A percentile compares a stretch with the other conserved stretches of the same genome.
These are phyloP conservation scores for Curvularia verruculosa DNA, from an alignment of 2,329 filamentous ascomycete genomes.

Conservation along the genomic window DNA sequence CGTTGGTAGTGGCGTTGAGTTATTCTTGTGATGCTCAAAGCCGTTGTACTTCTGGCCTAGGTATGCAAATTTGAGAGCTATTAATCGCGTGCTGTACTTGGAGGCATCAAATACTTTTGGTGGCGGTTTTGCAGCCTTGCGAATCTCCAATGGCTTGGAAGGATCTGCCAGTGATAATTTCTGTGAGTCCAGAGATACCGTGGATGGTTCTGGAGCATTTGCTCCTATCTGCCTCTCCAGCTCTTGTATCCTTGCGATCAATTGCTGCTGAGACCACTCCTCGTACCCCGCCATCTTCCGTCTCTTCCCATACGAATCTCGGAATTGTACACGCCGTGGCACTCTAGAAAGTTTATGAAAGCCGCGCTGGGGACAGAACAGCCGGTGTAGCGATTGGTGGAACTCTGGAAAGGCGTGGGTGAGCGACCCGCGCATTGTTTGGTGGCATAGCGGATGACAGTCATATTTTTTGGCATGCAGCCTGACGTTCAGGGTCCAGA, in stretches of 20 bases:
- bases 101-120: conserved; percentile 72
- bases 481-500: conserved; percentile 36
- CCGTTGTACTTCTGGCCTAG: conserved; percentile 90
- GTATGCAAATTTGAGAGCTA: conserved; percentile 94
- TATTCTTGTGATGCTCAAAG: conserved; percentile 82
- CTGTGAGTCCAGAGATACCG: not conserved
- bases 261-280: conserved; percentile 42
- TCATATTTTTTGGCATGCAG: conserved; percentile 34
- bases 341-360: conserved; percentile 46
- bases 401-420: conserved; percentile 38
- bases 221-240: conserved; percentile 31
- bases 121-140: conserved; percentile 44
- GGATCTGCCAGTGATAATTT: not conserved
- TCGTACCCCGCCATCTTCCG: conserved; percentile 38
- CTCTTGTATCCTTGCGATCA: conserved; percentile 44
- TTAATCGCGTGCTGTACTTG: conserved; percentile 80
- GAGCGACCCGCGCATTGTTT: conserved; percentile 37
- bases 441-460: conserved; percentile 24
- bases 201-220: not conserved
- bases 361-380: conserved; percentile 36
- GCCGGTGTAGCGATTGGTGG: conserved; percentile 30
- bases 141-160: conserved; percentile 22
- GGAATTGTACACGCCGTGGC: conserved; percentile 30
- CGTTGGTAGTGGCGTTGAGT: conserved; percentile 72
- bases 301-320: conserved; percentile 18